phyloP scores from a whole-genome alignment of 176 grass and related monocot genomes.

The Triticum urartu region DNA sequence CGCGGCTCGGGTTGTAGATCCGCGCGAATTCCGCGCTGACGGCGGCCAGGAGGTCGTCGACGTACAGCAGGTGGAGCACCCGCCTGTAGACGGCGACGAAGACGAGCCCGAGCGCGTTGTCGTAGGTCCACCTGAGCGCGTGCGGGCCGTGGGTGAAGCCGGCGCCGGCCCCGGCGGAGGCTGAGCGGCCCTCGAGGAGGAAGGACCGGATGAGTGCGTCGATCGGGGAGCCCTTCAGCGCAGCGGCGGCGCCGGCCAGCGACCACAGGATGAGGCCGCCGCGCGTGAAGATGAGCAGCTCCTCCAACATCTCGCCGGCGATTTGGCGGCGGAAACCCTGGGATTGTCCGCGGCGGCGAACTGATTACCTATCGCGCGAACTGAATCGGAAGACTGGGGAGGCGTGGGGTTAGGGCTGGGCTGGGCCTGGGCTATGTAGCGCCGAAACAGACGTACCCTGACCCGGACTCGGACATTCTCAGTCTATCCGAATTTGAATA shows the following conservation, averaged over 20 bases:
- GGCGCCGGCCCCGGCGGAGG: neutral
- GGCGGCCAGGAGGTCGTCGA: neutral
- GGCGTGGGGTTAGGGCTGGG: neutral
- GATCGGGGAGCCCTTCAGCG: slow-evolving; percentile 58
- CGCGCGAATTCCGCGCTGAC: neutral
- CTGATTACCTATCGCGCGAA: neutral
- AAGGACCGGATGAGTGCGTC: slow-evolving; percentile 33
- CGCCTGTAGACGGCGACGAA: neutral
- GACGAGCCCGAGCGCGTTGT: slow-evolving; percentile 56
- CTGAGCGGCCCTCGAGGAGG: slow-evolving; percentile 52
- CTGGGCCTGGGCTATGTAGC: neutral
- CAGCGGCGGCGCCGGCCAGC: slow-evolving; percentile 25
- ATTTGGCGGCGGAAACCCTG: neutral
- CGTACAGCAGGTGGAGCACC: slow-evolving; percentile 10
- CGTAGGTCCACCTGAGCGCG: slow-evolving; percentile 62
- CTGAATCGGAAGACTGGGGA: neutral
- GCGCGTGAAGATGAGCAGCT: slow-evolving; percentile 68
- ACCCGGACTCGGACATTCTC: neutral
- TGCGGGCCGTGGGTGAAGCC: slow-evolving; percentile 16
- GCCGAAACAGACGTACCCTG: neutral
- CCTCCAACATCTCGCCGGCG: slow-evolving; percentile 50
- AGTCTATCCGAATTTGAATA: neutral
- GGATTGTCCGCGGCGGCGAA: neutral
- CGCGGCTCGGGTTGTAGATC: slow-evolving; percentile 53
- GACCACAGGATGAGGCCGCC: slow-evolving; percentile 67